These are phyloP conservation scores for Hansenula anomala DNA, from an alignment of 1,139 yeast genomes.

Conservation along the genomic window DNA sequence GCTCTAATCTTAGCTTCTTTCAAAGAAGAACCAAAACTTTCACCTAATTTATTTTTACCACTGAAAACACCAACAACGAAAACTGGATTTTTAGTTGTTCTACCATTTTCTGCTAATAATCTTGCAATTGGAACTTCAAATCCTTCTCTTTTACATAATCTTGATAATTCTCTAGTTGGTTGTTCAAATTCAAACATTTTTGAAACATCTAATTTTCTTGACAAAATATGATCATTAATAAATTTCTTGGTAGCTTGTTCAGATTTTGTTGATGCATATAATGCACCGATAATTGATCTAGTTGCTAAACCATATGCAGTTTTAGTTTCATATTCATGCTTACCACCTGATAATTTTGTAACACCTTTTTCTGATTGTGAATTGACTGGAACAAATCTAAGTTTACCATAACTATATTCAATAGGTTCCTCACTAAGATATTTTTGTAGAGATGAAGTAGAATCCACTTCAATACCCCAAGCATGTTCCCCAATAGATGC, in stretches of 20 bases:
- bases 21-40: constrained; percentile 91
- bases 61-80: constrained; percentile 89
- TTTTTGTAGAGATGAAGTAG: constrained; percentile 58
- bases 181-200: constrained; percentile 74
- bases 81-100: constrained; percentile 78
- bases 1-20: constrained; percentile 92
- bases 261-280: constrained; percentile 59
- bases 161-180: constrained; percentile 82
- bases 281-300: constrained; percentile 68
- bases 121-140: constrained; percentile 74
- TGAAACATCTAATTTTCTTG: constrained; percentile 71
- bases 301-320: constrained; percentile 49
- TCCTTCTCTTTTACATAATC: constrained; percentile 74
- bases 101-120: constrained; percentile 89
- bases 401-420: constrained; percentile 57
- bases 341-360: constrained; percentile 26
- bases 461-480: constrained; percentile 90
- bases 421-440: constrained; percentile 67
- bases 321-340: constrained; percentile 24
- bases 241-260: constrained; percentile 58
- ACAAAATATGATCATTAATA: constrained; percentile 66
- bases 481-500: constrained; percentile 52
- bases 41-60: constrained; percentile 82
- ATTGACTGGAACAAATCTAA: constrained; percentile 41
- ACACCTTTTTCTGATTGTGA: constrained; percentile 36